Evolutionary conservation across 768 basidiomycete species (phyloP), one percentile per base, ranked within the genome.

Genomic region (Leccinum ochraceum): DNA sequence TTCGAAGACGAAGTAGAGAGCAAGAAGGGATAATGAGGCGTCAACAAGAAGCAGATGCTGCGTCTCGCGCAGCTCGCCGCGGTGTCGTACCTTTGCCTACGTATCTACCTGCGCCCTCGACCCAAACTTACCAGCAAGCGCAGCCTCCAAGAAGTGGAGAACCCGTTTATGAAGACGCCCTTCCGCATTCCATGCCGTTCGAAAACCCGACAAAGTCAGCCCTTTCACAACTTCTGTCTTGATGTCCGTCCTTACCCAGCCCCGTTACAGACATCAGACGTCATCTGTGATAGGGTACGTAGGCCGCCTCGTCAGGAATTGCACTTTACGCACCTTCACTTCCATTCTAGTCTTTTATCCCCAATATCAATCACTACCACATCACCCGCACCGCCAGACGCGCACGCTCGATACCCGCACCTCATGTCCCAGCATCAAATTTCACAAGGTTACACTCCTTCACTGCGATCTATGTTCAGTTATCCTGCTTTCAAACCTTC

Each of bases 371-470:
- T 88, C 52, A 90, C 89, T 1, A 90, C 89, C 10, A 87, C 90
- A 34, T 84, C 87, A 4, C 79, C 84, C n/a, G 82, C 86, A 16
- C 78, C 80, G 6, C 78, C 80, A 37, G 74, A 79, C 17, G 75
- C 77, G 16, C 68, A 76, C n/a, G 74, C 87, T 57, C 79, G 79
- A 36, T 90, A 89, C 66, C 89, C 90, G 1, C 78, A 83, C 14
- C 81, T 92, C 36, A 93, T 93, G 91, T 86, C 87, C 1, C 83
- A 83, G 58, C 92, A 93, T 60, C 91, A 93, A 72, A 81, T 85
- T 58, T 80, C 76, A 54, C 91, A 93, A 67, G 91, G 91, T 42
- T 93, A 93, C 67, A 81, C 81, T 26, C 90, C 90, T 1, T 91
- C 89, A 6, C 72, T 87, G n/a, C 83, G 83, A 57, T 90, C 89